Evolutionary conservation across 2,329 filamentous ascomycete species (phyloP), one percentile per base, ranked within the genome.

Genomic region (Penicillium crustosum): DNA sequence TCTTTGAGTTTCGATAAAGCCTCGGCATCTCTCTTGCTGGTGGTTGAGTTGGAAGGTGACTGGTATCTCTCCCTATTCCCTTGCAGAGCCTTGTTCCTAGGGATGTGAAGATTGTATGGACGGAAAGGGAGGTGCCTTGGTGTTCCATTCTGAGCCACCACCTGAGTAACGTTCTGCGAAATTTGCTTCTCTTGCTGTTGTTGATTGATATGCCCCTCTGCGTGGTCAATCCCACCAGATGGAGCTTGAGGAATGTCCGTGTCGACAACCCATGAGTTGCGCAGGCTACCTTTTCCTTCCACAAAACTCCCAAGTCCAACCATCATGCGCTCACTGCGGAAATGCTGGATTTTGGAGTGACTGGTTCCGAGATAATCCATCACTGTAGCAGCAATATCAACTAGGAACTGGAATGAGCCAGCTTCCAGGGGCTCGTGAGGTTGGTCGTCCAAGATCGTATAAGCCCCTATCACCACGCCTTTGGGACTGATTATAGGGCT

Each of bases 311-410:
- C 78, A 10, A 84, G 69, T 0, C 81, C 82, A 27, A 81, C 78
- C 2, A 86, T 79, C 71, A 86, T 85, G 33, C 81, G 77, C 56
- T 83, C 82, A 3, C 81, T 79, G 53, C 83, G 77, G 50, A 47
- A 27, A 52, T 60, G 52, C 19, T 80, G 78, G 42, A 78, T 76
- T 23, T 80, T 78, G 15, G 80, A 75, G 39, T 82, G 73, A 2
- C 79, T 80, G 71, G 78, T 79, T 59, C 85, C 82, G 5, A 88
- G 68, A 55, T 87, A 83, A 35, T 83, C 78, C 73, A 84, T 83
- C 9, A 85, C 75, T 1, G 82, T 82, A 15, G 75, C 71, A 0
- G 80, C 75, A 71, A 86, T 82, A 55, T 84, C 83, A 50, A 79
- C 75, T 68, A 64, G 36, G 19, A 63, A 64, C 8, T 57, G 55